Evolutionary conservation across 768 basidiomycete genomes (phyloP).

Genomic region (Rubroboletus satanas): DNA sequence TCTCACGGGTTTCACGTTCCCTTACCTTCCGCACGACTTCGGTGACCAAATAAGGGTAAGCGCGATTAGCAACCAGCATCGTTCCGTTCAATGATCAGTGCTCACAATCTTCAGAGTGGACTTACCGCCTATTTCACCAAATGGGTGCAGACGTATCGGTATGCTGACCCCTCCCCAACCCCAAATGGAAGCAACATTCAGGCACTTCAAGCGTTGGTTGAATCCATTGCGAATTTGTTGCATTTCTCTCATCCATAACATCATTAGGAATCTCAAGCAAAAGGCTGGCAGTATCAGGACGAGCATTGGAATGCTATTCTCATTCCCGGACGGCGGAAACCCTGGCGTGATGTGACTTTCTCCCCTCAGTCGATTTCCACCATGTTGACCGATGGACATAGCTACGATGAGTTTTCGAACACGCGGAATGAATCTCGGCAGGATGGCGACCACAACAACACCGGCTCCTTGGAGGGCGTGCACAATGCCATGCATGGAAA

Average conservation of each 20-base stretch:
- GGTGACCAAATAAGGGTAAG: slow-evolving; percentile 11
- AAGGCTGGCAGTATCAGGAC: slow-evolving; percentile 10
- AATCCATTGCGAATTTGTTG: background rate
- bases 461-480: slow-evolving; percentile 21
- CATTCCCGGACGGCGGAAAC: slow-evolving; percentile 14
- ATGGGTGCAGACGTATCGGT: slow-evolving; percentile 20
- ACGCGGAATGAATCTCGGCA: slow-evolving; percentile 17
- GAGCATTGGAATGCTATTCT: slow-evolving; percentile 19
- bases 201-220: slow-evolving; percentile 14
- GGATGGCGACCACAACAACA: slow-evolving; percentile 4
- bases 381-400: slow-evolving; percentile 2
- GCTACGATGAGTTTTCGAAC: slow-evolving; percentile 32
- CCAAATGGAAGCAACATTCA: slow-evolving; percentile 11
- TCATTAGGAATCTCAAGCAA: slow-evolving; percentile 16
- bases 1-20: slow-evolving; percentile 13
- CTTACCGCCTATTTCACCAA: slow-evolving; percentile 16
- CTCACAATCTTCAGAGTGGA: slow-evolving; percentile 1
- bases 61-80: background rate
- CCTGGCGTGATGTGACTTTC: slow-evolving; percentile 9
- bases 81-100: background rate
- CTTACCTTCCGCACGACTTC: slow-evolving; percentile 21
- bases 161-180: slow-evolving; percentile 11
- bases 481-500: slow-evolving; percentile 19
- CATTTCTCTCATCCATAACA: background rate
- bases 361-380: background rate